Percentiles rank a stretch among this genome's conserved stretches.
Conservation (phyloP, 306 rosid genomes). For the Begonia masoniana region DNA sequence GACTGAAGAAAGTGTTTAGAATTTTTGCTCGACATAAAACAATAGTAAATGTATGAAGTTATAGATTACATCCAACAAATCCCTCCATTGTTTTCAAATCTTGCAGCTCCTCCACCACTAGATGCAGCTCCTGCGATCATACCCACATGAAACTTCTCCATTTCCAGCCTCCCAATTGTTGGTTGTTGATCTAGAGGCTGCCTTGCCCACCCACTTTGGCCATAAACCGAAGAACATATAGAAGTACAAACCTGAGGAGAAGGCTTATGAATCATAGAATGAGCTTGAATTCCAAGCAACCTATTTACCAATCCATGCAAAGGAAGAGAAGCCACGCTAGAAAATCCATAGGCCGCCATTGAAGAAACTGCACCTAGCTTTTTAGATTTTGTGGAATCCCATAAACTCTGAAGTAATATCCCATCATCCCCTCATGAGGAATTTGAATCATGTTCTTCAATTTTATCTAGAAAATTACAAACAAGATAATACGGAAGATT, state of each 20-base stretch:
- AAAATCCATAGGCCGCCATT: slow-evolving; percentile 16
- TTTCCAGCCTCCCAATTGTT: slow-evolving; percentile 15
- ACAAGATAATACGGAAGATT: too few species aligned
- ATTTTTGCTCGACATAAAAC: too few species aligned
- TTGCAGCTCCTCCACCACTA: slow-evolving; percentile 22
- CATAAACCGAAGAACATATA: slow-evolving; percentile 18
- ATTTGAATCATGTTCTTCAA: too few species aligned
- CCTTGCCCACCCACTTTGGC: slow-evolving; percentile 34
- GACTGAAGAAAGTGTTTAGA: too few species aligned
- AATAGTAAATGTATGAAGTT: too few species aligned
- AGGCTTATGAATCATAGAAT: slow-evolving; percentile 58
- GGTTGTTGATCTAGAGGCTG: slow-evolving; percentile 29
- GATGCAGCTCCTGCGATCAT: slow-evolving; percentile 18
- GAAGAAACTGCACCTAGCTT: slow-evolving; percentile 13
- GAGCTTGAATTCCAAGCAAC: slow-evolving; percentile 58
- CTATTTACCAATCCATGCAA: slow-evolving; percentile 55
- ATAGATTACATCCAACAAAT: slow-evolving; percentile 23
- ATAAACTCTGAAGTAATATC: too few species aligned
- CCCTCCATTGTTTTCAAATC: slow-evolving; percentile 15
- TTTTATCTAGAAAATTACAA: too few species aligned
- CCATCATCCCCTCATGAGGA: too few species aligned
- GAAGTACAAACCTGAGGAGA: slow-evolving; percentile 17
- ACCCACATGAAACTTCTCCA: slow-evolving; percentile 16
- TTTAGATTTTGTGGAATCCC: too few species aligned
- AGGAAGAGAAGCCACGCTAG: slow-evolving; percentile 73